Conservation (phyloP, 305 asterid species). For the Lippia alba region DNA sequence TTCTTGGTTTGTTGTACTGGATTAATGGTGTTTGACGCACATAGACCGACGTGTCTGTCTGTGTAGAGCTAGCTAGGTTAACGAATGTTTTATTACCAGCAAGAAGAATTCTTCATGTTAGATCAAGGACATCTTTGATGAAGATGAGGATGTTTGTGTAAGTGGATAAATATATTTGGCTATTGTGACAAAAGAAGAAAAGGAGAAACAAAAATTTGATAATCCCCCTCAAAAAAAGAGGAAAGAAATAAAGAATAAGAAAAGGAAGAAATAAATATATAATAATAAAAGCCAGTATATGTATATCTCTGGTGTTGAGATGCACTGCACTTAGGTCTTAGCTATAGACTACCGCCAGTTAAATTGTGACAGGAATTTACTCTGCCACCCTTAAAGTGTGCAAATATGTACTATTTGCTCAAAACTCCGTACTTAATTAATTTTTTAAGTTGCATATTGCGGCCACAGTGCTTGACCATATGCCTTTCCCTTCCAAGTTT, state of each 20-base stretch:
- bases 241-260: not conserved
- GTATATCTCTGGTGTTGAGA: slow-evolving; percentile 18
- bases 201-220: not conserved
- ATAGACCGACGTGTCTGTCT: too few relatives aligned
- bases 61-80: too few relatives aligned
- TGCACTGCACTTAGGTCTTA: slow-evolving; percentile 43
- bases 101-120: too few relatives aligned
- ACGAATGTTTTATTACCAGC: too few relatives aligned
- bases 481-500: slow-evolving; percentile 20
- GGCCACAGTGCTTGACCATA: slow-evolving; percentile 44
- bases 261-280: not conserved
- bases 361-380: slow-evolving; percentile 26
- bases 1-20: too few relatives aligned
- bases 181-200: not conserved
- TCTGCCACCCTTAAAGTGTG: slow-evolving; percentile 41
- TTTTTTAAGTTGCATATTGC: slow-evolving; percentile 37
- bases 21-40: too few relatives aligned
- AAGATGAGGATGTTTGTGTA: not conserved
- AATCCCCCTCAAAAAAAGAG: too few relatives aligned
- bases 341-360: too few relatives aligned
- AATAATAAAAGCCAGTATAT: not conserved
- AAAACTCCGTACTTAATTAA: slow-evolving; percentile 42
- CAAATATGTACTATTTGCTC: slow-evolving; percentile 34
- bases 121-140: too few relatives aligned
- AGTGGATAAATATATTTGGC: not conserved